These are phyloP conservation scores for Kazachstania sp. DNA, from an alignment of 1,139 yeast species.

Conservation along the genomic window DNA sequence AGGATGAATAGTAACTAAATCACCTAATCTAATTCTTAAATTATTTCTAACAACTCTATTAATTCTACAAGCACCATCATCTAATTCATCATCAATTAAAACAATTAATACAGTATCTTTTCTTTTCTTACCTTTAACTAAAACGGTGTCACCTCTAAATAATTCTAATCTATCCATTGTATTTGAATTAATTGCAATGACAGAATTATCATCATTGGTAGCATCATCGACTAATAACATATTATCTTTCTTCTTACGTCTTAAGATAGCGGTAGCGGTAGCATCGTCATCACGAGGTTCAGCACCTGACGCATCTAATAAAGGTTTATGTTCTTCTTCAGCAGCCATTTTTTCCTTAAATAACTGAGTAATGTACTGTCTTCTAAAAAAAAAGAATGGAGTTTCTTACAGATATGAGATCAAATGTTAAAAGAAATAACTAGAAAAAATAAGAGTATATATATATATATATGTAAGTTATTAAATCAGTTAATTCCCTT, in stretches of 20 bases:
- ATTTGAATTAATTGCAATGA: slow-evolving; percentile 85
- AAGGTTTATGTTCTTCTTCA: slow-evolving; percentile 33
- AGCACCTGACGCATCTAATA: slow-evolving; percentile 49
- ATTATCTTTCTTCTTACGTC: slow-evolving; percentile 97
- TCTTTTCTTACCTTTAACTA: slow-evolving; percentile 96
- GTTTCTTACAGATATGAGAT: too few relatives aligned
- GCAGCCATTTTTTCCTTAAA: slow-evolving; percentile 4
- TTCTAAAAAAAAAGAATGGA: too few relatives aligned
- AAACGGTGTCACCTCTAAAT: slow-evolving; percentile 96
- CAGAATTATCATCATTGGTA: slow-evolving; percentile 92
- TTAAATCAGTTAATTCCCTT: too few relatives aligned
- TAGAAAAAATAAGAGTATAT: too few relatives aligned
- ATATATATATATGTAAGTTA: too few relatives aligned
- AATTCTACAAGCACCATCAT: slow-evolving; percentile 88
- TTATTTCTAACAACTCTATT: slow-evolving; percentile 95
- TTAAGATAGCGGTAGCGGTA: slow-evolving; percentile 94
- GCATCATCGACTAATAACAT: slow-evolving; percentile 92
- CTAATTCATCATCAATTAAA: slow-evolving; percentile 92
- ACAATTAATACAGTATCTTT: slow-evolving; percentile 97
- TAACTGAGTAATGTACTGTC: too few relatives aligned
- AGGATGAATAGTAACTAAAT: slow-evolving; percentile 81
- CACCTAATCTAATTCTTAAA: slow-evolving; percentile 89
- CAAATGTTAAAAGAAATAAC: too few relatives aligned
- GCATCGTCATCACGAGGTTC: slow-evolving; percentile 57
- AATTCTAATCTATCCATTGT: slow-evolving; percentile 93